phyloP scores from a whole-genome alignment of 257 asterid species.

The Ilex aquifolium region DNA sequence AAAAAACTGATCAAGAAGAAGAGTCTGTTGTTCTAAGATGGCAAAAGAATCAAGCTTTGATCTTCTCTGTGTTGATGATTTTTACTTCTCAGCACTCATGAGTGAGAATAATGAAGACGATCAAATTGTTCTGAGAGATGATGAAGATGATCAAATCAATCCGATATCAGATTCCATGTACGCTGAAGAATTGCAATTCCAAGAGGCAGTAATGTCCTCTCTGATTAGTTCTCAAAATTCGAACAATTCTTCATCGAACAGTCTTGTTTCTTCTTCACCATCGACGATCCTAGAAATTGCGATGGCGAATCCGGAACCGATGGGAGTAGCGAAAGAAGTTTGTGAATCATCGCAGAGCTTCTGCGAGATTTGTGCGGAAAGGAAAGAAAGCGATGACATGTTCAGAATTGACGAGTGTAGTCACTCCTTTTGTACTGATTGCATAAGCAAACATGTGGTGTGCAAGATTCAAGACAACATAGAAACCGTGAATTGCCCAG shows the following conservation, averaged over 20 bases:
- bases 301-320: not conserved
- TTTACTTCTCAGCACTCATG: constrained; percentile 11
- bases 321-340: not conserved
- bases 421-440: constrained; percentile 41
- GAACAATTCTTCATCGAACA: not conserved
- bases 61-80: constrained; percentile 8
- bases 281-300: not conserved
- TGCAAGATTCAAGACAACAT: constrained; percentile 9
- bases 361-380: constrained; percentile 56
- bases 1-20: too few species aligned
- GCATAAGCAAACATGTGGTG: constrained; percentile 38
- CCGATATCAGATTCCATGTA: constrained; percentile 16
- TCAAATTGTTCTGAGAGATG: too few species aligned
- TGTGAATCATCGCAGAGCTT: constrained; percentile 17
- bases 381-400: constrained; percentile 20
- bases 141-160: not conserved
- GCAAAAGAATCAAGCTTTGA: too few species aligned
- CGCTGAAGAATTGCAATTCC: constrained; percentile 28
- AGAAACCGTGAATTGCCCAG: constrained; percentile 42
- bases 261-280: too few species aligned
- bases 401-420: constrained; percentile 28
- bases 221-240: not conserved
- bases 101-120: not conserved
- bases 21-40: too few species aligned
- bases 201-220: constrained; percentile 26